Evolutionary conservation across 2,329 filamentous ascomycete species (phyloP), one percentile per base, ranked within the genome.

Genomic region (Chalaropsis thielavioides): DNA sequence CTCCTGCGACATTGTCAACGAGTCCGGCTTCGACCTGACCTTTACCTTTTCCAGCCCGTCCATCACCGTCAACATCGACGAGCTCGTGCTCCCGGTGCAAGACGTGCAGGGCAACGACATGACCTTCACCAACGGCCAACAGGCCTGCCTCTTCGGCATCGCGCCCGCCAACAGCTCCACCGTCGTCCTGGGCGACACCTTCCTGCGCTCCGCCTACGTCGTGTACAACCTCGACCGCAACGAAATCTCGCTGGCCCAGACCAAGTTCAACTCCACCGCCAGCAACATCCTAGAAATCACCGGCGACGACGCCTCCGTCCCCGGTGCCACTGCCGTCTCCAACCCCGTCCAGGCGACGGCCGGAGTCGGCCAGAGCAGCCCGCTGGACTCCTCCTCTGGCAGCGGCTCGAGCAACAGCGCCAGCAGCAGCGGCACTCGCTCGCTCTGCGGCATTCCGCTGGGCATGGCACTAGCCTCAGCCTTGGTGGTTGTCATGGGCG

Each of bases 211-310:
- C 43, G 87, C 87, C 0, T 91, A 91, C 69, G 81, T 89, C 15
- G 87, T 91, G 11, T 90, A 88, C 72, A 87, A 90, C 72, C 77
- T 90, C 24, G 82, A 78, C 35, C 89, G 88, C 72, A 84, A 89
- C 72, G 79, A 87, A 74, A 84, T 90, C 69, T 86, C 84, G 1
- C 74, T 90, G 40, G 88, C 86, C 1, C 83, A 87, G 72, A 86
- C 86, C 19, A 81, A 79, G 62, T 85, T 84, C 73, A 83, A 87
- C 71, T 76, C 79, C 3, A 71, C 69, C 0, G 61, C 63, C 4
- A 61, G 76, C 4, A 78, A 77, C 61, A 73, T 87, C 17, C 69
- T 78, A 43, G 83, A 86, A 74, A 86, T 87, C 65, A 74, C 74
- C 24, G 75, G 74, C 11, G 81, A 81, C 6, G 73, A 73, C 13